A percentile compares a stretch with the other conserved stretches of the same genome.
phyloP scores from a whole-genome alignment of 345 rosid species.

The Brassica napus region Da-Ae NC_063440.1:8980001-8980500 shows the following conservation, averaged over 20 bases:
- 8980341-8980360: background rate
- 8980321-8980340: slow-evolving; percentile 13
- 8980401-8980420: background rate
- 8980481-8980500: no score
- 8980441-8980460: no score
- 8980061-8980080: background rate
- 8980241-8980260: background rate
- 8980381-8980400: no score
- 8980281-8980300: slow-evolving; percentile 21
- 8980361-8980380: no score
- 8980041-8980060: slow-evolving; percentile 73
- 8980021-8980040: slow-evolving; percentile 88
- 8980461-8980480: no score
- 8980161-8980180: slow-evolving; percentile 29
- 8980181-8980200: slow-evolving; percentile 18
- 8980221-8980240: background rate
- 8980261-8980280: background rate
- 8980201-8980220: slow-evolving; percentile 12
- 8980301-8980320: slow-evolving; percentile 10
- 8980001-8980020: slow-evolving; percentile 72
- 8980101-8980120: background rate
- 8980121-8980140: slow-evolving; percentile 54
- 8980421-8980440: no score
- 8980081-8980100: background rate
- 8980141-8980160: slow-evolving; percentile 59